Evolutionary conservation across 257 asterid species (phyloP), one percentile per base, ranked within the genome.

Genomic region (Petunia secreta): DNA sequence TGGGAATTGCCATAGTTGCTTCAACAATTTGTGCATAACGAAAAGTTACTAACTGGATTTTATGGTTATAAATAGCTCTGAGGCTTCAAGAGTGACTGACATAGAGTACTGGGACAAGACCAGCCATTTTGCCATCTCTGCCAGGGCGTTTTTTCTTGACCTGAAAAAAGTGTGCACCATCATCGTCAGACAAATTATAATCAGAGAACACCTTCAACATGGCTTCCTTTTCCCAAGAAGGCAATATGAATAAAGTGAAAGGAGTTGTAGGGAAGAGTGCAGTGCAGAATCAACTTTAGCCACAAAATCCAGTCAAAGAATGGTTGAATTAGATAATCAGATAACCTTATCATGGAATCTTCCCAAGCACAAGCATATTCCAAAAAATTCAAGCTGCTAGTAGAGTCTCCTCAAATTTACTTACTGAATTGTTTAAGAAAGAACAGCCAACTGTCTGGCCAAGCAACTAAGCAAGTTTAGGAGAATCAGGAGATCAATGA

Each of bases 141-240:
- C 98, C 97, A 1, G 97, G 96, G 7, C 97, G 96, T 86, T 92
- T 96, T 88, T 96, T 96, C 94, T 89, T 96, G 75, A 96, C 99
- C 98, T 96, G 97, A 79, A 88, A 43, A 16, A 59, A 59, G 60
- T 15, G 63, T 16, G 62, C 85, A 65, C 50, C 37, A 77, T 37
- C 40, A 67, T 34, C 36, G 60, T 63, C 64, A 50, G 25, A 53
- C 60, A 37, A 14, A 39, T 39, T 37, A 67, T 59, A 34, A 59
- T 67, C 41, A 36, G 50, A 41, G 25, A 60, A 67, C 77, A 71
- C 77, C 48, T 69, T 16, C 77, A 25, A 71, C 77, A 71, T 5
- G 40, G 13, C 34, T 71, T 59, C 43, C 34, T 71, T 25, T 71
- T 71, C 77, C 59, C 5, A 4, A 44, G 59, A 71, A 71, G 60